Evolutionary conservation across 2,329 filamentous ascomycete species (phyloP).

Genomic region (Neofusicoccum sp.): DNA sequence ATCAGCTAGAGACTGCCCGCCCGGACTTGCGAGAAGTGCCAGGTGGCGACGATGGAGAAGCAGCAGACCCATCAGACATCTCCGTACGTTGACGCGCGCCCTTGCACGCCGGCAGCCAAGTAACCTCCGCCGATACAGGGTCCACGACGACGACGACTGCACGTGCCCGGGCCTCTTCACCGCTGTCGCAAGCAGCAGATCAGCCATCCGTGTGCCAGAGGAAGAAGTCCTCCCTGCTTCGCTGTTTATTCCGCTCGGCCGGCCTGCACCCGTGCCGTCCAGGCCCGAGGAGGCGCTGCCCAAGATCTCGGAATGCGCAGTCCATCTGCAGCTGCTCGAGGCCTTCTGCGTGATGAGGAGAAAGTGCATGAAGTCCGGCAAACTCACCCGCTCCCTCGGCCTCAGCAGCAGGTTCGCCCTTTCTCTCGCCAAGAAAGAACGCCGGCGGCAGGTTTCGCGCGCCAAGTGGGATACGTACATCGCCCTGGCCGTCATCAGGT

Average conservation of each 20-base stretch:
- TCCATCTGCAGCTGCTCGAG: conserved; percentile 17
- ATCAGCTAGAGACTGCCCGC: background rate
- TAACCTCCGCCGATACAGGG: background rate
- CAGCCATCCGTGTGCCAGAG: conserved; percentile 1
- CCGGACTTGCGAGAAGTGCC: too few relatives aligned
- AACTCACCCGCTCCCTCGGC: conserved; percentile 4
- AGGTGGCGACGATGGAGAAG: background rate
- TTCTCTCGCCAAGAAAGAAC: background rate
- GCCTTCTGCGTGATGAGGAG: conserved; percentile 1
- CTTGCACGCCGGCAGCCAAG: background rate
- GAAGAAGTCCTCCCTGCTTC: conserved; percentile 5
- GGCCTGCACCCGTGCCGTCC: background rate
- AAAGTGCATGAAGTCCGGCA: background rate
- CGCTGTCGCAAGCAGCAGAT: background rate
- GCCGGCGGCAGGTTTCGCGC: background rate
- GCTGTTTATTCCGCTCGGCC: conserved; percentile 13
- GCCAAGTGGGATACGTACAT: conserved; percentile 16
- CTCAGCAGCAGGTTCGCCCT: background rate
- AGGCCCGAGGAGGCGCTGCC: conserved; percentile 11
- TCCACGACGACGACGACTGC: background rate
- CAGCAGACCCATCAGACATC: background rate
- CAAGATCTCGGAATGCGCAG: conserved; percentile 14
- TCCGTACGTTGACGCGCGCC: background rate
- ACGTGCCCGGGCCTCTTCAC: background rate
- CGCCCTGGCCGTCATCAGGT: conserved; percentile 15